Base-by-base conservation (phyloP, 2,329 filamentous ascomycete species). In the Fusarium redolens region DNA sequence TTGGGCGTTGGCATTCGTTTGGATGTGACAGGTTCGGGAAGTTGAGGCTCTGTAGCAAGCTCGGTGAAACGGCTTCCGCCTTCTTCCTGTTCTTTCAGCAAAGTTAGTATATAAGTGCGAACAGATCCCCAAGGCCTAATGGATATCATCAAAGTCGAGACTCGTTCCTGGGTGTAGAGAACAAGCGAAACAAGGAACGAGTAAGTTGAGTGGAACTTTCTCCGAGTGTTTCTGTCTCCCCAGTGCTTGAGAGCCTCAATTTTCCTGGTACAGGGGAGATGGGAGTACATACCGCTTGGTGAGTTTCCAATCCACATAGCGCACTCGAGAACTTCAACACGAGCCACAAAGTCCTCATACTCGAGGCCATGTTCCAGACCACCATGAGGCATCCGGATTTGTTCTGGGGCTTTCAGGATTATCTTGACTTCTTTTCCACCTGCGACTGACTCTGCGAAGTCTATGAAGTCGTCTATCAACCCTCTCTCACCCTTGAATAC, bases 301-400 rank as follows among this genome's bases (percentile, higher is more conserved):
- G 63, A 54, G 28, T 51, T 61, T 38, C 52, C 61, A 52, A 75
- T 63, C 74, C 72, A 79, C 68, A 76, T 70, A 37, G 68, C 69
- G 54, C 75, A 78, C 52, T 79, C 74, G 25, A 79, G 65, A 15
- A 78, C 52, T 61, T 79, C 77, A 12, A 79, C 77, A 28, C 69
- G 69, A 20, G 47, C 41, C 8, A 67, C 75, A 43, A 79, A 79
- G 4, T 73, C 59, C 17, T 73, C 65, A 38, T 75, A 79, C 7
- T 51, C 43, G 25, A 79, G 59, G 18, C 75, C 75, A 12, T 50
- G 55, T 28, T 71, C 66, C 4, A 79, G 51, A 7, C 77, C 77
- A 9, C 58, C 57, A 8, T n/a, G 25, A 20, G 77, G 77, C 17
- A 78, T 60, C 11, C 71, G 64, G 15, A 77, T 30, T 18, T 71